Base-by-base conservation (phyloP, 2,329 filamentous ascomycete genomes). In the Clonostachys solani region DNA sequence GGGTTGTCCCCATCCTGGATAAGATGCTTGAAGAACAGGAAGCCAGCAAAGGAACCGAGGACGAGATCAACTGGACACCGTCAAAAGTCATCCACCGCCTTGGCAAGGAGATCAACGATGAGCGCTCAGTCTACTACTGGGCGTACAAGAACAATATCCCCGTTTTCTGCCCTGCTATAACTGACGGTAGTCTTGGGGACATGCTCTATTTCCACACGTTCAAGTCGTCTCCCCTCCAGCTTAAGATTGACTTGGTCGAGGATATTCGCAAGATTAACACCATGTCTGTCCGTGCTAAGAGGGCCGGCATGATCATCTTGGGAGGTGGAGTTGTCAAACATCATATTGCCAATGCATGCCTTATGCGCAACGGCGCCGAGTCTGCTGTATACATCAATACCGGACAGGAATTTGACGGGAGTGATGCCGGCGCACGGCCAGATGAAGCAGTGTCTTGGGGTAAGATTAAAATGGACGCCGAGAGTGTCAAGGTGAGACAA, bases 141-240 rank as follows among this genome's bases (percentile, higher is more conserved):
- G 92, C 92, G 1, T 95, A 87, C 72, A 94, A 92, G 71, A 97
- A 99, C 70, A 76, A 94, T 64, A 97, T 99, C 48, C 94, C 94
- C 1, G 87, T 99, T 15, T 99, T 99, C 73, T 97, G 92, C 62
- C 94, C 94, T 0, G 94, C 94, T 6, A 73, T 99, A 57, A 99
- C 94, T 0, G 94, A 99, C 61, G 94, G 94, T 16, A 95, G 89
- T 57, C 71, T 99, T 17, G 94, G 94, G 6, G 94, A 99, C 66
- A 99, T 99, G 94, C 76, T 99, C 38, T 97, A 96, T 70, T 97
- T 99, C 66, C 92, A 99, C 71, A 95, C 92, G 1, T 99, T 91
- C 80, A 94, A 92, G 65, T 71, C 89, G 0, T 92, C 89, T 3
- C 92, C 92, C 5, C 72, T 74, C 50, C 87, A 92, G 65, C 77